phyloP scores from a whole-genome alignment of 2,329 filamentous ascomycete species.

The Colletotrichum sp. region DNA sequence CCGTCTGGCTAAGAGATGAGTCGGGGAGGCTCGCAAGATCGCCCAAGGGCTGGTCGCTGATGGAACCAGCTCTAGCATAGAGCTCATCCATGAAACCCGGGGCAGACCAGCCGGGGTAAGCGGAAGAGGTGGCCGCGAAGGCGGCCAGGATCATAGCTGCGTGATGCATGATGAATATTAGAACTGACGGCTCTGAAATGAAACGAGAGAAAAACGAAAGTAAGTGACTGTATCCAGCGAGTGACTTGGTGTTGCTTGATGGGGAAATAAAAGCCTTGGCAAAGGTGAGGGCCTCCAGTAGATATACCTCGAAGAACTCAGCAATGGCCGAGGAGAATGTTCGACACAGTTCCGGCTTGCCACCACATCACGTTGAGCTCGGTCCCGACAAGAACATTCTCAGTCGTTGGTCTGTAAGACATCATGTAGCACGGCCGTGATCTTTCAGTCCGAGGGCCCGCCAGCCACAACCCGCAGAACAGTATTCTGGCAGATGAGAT shows the following conservation, averaged over 20 bases:
- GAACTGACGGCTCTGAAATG: not conserved
- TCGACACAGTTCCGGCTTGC: not conserved
- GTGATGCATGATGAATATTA: not conserved
- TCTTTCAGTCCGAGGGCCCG: not conserved
- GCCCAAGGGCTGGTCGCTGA: conserved; percentile 32
- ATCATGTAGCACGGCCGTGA: not conserved
- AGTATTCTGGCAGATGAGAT: not conserved
- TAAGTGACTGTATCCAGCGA: not conserved
- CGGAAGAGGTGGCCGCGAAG: not conserved
- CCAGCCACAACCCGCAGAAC: not conserved
- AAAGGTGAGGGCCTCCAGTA: not conserved
- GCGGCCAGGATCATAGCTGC: not conserved
- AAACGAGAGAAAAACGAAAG: not conserved
- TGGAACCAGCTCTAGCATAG: not conserved
- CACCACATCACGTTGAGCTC: not conserved
- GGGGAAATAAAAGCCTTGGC: not conserved
- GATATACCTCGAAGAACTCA: not conserved
- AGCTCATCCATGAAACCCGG: not conserved
- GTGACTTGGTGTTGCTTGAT: not conserved
- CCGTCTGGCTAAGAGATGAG: conserved; percentile 34
- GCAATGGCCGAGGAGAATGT: not conserved
- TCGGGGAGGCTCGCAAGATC: conserved; percentile 38
- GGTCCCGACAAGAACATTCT: not conserved
- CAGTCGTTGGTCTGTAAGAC: conserved; percentile 1
- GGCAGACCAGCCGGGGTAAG: not conserved